A percentile compares a stretch with the other conserved stretches of the same genome.
Conservation (phyloP, 768 basidiomycete genomes). For the Podaxis rugospora region DNA sequence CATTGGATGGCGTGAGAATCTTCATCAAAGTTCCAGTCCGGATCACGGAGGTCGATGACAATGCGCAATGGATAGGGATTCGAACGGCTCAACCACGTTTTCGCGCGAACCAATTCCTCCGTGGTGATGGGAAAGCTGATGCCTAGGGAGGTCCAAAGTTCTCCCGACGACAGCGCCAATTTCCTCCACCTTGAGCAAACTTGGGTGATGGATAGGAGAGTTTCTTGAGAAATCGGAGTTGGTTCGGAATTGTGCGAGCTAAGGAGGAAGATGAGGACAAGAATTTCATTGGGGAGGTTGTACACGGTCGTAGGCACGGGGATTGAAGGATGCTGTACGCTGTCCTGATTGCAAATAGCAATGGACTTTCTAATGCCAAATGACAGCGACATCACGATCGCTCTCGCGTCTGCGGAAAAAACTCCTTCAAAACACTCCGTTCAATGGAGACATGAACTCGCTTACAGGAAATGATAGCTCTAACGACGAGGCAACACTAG, state of each 20-base stretch:
- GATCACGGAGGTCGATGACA: slow-evolving; percentile 55
- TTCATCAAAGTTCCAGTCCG: slow-evolving; percentile 48
- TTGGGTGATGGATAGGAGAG: slow-evolving; percentile 32
- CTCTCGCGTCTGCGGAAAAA: not conserved
- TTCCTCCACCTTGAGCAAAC: slow-evolving; percentile 49
- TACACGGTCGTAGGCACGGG: slow-evolving; percentile 14
- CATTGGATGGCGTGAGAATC: slow-evolving; percentile 38
- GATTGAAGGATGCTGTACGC: not conserved
- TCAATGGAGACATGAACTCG: not conserved
- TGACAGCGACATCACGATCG: not conserved
- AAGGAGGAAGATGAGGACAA: slow-evolving; percentile 30
- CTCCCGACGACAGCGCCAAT: slow-evolving; percentile 38
- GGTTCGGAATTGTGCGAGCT: slow-evolving; percentile 15
- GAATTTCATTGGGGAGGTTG: slow-evolving; percentile 29
- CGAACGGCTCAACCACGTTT: slow-evolving; percentile 42
- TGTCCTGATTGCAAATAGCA: not conserved
- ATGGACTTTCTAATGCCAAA: not conserved
- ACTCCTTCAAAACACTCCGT: not conserved
- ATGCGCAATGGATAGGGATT: slow-evolving; percentile 42
- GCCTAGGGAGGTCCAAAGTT: slow-evolving; percentile 48
- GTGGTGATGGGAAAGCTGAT: slow-evolving; percentile 39
- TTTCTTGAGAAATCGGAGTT: slow-evolving; percentile 8
- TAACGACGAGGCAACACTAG: not conserved
- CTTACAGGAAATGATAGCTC: not conserved
- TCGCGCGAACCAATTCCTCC: slow-evolving; percentile 31